Conservation (phyloP, 371 early-diverging fungal species). For the Mortierella sp. region DNA sequence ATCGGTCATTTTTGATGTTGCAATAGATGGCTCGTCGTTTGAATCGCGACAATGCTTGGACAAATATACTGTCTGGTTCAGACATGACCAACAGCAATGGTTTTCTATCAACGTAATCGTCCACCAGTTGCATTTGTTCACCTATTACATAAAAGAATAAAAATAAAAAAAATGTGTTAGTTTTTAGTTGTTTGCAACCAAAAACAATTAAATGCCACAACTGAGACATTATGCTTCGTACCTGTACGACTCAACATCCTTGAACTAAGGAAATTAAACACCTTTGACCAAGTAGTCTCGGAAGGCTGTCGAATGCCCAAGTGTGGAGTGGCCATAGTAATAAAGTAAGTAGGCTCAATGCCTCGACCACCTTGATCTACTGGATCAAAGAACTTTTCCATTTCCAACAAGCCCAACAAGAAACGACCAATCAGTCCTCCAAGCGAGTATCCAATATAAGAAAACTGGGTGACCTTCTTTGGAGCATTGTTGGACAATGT, state of each 20-base stretch:
- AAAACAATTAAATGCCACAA: background rate
- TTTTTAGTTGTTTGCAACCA: background rate
- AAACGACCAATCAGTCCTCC: conserved; percentile 86
- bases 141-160: conserved; percentile 35
- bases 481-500: background rate
- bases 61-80: conserved; percentile 71
- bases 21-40: conserved; percentile 68
- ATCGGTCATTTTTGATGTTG: conserved; percentile 78
- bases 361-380: conserved; percentile 66
- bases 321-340: conserved; percentile 87
- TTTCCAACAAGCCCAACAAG: conserved; percentile 74
- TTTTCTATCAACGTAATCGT: conserved; percentile 56
- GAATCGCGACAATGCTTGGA: conserved; percentile 65
- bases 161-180: background rate
- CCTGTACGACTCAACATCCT: conserved; percentile 68
- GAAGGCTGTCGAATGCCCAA: conserved; percentile 69
- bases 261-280: conserved; percentile 68
- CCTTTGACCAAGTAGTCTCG: conserved; percentile 34
- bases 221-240: background rate
- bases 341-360: conserved; percentile 37
- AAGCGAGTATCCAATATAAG: conserved; percentile 84
- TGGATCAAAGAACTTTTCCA: conserved; percentile 67
- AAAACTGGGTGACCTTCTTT: conserved; percentile 66
- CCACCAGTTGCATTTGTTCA: conserved; percentile 68
- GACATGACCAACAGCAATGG: conserved; percentile 73